Base-by-base conservation (phyloP, 345 rosid genomes). In the Citrus hindsii region DNA sequence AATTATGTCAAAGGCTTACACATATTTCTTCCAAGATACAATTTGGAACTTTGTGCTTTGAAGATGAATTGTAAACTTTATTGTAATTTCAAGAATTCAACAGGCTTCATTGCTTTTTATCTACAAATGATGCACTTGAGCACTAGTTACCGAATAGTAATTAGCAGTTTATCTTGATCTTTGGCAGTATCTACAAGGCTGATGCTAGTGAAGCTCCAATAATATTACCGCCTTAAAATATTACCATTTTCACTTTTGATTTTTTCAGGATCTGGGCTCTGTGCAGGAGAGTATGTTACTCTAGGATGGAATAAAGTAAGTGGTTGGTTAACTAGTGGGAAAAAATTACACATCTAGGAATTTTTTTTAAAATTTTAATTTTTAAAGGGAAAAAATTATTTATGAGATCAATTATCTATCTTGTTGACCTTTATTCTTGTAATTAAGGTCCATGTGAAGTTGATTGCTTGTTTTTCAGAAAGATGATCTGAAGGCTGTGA, bases 151-250 rank as follows among this genome's bases (percentile, higher is more conserved):
- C 38, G 28, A 80, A 71, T 69, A 33, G 27, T 64, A 75, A 88
- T 42, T 22, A 69, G 63, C 14, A 62, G 75, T 70, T 25, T 80
- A 18, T 77, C 82, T 87, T 85, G 56, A 64, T 73, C 81, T 87
- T 79, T 82, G 70, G 70, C 87, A 91, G 98, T 85, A 98, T 97
- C 61, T 92, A 97, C 89, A 86, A 95, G 87, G 93, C 94, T n/a
- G 98, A 93, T 85, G 98, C 90, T n/a, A 91, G 95, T 87, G 98
- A 95, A 92, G 98, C 93, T 74, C 94, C 97, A 35, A 85, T 92
- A 78, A 88, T 93, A 76, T 80, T 95, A 84, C 85, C 93, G 75
- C 92, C 97, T 80, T 95, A 95, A 76, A 95, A 91, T 80, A 93
- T 93, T 63, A 91, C 98, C 37, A 94, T 95, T 86, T 86, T 93